These are phyloP conservation scores for Coemansia sp. DNA, from an alignment of 192 early-diverging fungal species.

Conservation along the genomic window DNA sequence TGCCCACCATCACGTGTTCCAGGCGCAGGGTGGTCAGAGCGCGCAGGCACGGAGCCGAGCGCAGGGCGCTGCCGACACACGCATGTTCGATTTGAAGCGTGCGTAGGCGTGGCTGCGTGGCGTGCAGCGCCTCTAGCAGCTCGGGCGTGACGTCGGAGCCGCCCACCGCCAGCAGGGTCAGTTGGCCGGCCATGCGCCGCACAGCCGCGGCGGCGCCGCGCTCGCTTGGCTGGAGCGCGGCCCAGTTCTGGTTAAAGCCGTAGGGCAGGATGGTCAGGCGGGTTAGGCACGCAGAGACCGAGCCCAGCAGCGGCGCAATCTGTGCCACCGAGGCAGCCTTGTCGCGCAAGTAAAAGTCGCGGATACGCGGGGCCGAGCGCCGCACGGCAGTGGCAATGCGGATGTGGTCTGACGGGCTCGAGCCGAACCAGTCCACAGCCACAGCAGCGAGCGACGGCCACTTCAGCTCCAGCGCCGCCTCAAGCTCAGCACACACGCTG, in stretches of 20 bases:
- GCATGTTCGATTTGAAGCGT: constrained; percentile 35
- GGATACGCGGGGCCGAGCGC: constrained; percentile 18
- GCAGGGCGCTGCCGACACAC: constrained; percentile 23
- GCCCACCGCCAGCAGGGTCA: constrained; percentile 30
- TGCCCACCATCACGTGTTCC: constrained; percentile 31
- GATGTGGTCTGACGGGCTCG: constrained; percentile 13
- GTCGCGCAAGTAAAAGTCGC: constrained; percentile 40
- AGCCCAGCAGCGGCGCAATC: constrained; percentile 15
- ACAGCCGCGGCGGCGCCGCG: constrained; percentile 20
- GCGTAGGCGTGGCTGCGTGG: constrained; percentile 19
- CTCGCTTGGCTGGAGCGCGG: constrained; percentile 29
- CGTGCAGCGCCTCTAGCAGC: constrained; percentile 30
- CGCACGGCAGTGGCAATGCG: constrained; percentile 26
- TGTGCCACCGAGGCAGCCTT: constrained; percentile 19
- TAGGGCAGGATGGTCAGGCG: constrained; percentile 39
- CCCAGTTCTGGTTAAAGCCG: constrained; percentile 47
- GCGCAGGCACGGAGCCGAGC: constrained; percentile 10
- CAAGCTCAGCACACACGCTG: constrained; percentile 17
- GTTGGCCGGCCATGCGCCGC: constrained; percentile 19
- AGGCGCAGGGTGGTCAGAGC: constrained; percentile 24
- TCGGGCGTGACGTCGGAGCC: constrained; percentile 36
- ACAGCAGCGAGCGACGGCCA: constrained; percentile 39
- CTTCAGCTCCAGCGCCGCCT: constrained; percentile 28
- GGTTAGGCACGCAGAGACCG: constrained; percentile 2
- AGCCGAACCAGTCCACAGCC: constrained; percentile 45